A percentile compares a stretch with the other conserved stretches of the same genome.
These are phyloP conservation scores for Beauveria brongniartii DNA, from an alignment of 2,329 filamentous ascomycete genomes.

Conservation along the genomic window DNA sequence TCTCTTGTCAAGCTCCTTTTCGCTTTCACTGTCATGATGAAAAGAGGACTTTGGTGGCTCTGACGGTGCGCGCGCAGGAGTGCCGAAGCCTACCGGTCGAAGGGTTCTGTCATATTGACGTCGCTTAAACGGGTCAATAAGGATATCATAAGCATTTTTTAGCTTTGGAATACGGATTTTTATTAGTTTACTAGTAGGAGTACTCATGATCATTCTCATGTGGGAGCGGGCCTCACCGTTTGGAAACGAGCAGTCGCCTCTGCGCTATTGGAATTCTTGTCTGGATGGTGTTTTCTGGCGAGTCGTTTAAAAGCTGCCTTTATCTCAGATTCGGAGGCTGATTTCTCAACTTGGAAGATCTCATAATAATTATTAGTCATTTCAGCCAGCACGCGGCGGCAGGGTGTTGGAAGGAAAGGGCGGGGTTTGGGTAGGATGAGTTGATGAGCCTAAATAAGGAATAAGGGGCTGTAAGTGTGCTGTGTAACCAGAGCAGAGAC, in stretches of 20 bases:
- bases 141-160: not conserved
- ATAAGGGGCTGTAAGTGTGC: not conserved
- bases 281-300: not conserved
- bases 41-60: not conserved
- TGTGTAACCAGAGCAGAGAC: not conserved
- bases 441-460: not conserved
- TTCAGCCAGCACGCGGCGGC: not conserved
- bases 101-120: not conserved
- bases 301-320: not conserved
- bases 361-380: not conserved
- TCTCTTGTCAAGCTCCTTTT: not conserved
- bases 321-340: not conserved
- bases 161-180: not conserved
- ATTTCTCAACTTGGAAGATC: not conserved
- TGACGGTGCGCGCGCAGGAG: not conserved
- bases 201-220: not conserved
- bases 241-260: not conserved
- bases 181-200: not conserved
- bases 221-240: not conserved
- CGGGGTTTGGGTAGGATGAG: not conserved
- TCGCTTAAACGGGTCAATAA: not conserved
- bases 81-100: not conserved
- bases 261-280: not conserved
- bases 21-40: not conserved
- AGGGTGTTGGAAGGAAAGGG: not conserved